Base-by-base conservation (phyloP, 176 grass and related monocot species). In the Leersia perrieri region DNA sequence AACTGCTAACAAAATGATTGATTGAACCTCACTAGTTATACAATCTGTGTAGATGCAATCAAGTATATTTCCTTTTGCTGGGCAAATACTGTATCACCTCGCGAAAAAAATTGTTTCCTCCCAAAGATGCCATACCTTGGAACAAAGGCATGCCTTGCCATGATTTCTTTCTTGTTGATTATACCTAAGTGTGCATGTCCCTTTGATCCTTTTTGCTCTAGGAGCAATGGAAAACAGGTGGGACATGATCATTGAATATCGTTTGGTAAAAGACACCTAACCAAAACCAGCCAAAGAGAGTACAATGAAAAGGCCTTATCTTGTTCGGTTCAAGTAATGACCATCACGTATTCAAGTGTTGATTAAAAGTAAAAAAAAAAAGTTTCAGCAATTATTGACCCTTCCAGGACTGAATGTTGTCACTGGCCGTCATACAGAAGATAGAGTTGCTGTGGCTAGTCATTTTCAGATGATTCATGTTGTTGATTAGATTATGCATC, bases 131-230 rank as follows among this genome's bases (percentile, higher is more conserved):
- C 64, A 42, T 80, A 72, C 55, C 36, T 55, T 18, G 63, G 73
- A 36, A 8, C 58, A 57, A 81, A 76, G 57, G 0, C 57, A 81
- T 71, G 65, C 77, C 76, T 28, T 76, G 33, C 68, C 35, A 16
- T 57, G 45, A 82, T 77, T 77, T 77, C 66, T 58, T 81, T 72
- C 82, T n/a, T 73, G 73, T 27, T 47, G 66, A 89, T 81, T 76
- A 71, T 81, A 72, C 28, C 82, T 18, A 89, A 84, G 49, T 9
- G 67, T 3, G 44, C 36, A 44, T 35, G 40, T 20, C 6, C 22
- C 27, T 70, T 62, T 53, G 63, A 23, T 53, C 5, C 57, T 55
- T 9, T 72, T 64, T 58, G 16, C 45, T 85, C 45, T 47, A 60
- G 44, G 73, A 61, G 61, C 51, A 74, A 70, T 51, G 5, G 38